These are phyloP conservation scores for Blumeria hordei DNA, from an alignment of 2,329 filamentous ascomycete genomes.

Conservation along the genomic window DNA sequence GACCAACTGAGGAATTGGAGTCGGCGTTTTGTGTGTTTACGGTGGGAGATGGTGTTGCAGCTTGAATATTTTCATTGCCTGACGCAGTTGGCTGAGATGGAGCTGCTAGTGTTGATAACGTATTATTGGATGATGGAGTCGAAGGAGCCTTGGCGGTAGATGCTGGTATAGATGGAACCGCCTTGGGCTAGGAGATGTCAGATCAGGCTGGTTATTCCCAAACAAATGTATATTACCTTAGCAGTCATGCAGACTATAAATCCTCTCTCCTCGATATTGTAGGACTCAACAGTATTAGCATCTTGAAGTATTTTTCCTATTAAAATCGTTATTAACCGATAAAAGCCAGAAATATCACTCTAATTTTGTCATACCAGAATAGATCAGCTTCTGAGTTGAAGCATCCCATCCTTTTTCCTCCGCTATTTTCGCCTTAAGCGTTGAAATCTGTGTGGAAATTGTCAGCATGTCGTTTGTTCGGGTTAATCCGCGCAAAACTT, in stretches of 20 bases:
- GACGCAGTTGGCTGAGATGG: constrained; percentile 38
- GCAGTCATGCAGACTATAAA: constrained; percentile 51
- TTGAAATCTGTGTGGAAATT: constrained; percentile 38
- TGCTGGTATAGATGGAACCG: constrained; percentile 26
- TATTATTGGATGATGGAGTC: constrained; percentile 35
- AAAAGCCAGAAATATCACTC: neutral
- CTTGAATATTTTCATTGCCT: constrained; percentile 16
- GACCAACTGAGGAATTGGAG: constrained; percentile 25
- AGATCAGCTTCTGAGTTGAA: constrained; percentile 84
- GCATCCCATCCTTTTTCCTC: constrained; percentile 87
- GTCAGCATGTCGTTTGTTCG: constrained; percentile 3
- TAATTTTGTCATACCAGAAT: constrained; percentile 45
- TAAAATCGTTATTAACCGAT: neutral
- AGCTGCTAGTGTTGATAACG: constrained; percentile 30
- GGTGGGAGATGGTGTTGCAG: constrained; percentile 20
- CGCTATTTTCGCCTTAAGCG: constrained; percentile 80
- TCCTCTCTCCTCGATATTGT: constrained; percentile 98
- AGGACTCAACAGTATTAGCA: constrained; percentile 86
- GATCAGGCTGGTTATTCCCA: constrained; percentile 9
- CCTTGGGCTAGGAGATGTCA: constrained; percentile 39
- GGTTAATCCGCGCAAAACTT: neutral
- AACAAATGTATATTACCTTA: neutral
- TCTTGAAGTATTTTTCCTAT: constrained; percentile 95
- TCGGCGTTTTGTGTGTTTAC: constrained; percentile 25
- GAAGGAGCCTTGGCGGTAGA: constrained; percentile 30